These are phyloP conservation scores for Fusarium sp. DNA, from an alignment of 2,329 filamentous ascomycete genomes.

Conservation along the genomic window DNA sequence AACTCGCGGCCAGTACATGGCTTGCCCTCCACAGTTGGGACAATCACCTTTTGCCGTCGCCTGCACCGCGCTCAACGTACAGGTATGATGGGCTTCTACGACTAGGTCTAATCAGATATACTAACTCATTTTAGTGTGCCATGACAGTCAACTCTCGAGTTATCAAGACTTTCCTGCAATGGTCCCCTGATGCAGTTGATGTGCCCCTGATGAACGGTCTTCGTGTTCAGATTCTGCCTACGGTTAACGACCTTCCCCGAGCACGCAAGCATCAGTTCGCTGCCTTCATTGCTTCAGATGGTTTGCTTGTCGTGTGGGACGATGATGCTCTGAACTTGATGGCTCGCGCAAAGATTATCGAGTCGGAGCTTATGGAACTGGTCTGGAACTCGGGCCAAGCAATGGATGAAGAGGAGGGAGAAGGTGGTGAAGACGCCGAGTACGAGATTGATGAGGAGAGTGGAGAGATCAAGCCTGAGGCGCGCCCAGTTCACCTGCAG, in stretches of 20 bases:
- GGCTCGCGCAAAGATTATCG: constrained; percentile 76
- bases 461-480: constrained; percentile 73
- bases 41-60: constrained; percentile 73
- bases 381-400: constrained; percentile 75
- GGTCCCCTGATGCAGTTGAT: constrained; percentile 78
- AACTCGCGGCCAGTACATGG: constrained; percentile 75
- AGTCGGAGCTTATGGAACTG: constrained; percentile 81
- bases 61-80: constrained; percentile 77
- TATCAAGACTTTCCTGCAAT: constrained; percentile 81
- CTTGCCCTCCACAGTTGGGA: constrained; percentile 75
- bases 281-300: constrained; percentile 79
- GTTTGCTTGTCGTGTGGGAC: constrained; percentile 83
- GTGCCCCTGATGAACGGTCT: constrained; percentile 82
- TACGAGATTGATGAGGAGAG: constrained; percentile 78
- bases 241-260: constrained; percentile 75
- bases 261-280: constrained; percentile 85
- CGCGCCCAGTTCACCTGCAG: constrained; percentile 74
- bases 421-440: constrained; percentile 63
- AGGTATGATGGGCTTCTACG: constrained; percentile 59
- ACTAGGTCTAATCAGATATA: background rate
- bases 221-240: constrained; percentile 80
- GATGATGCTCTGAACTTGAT: constrained; percentile 81
- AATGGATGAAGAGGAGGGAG: constrained; percentile 62
- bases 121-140: constrained; percentile 65
- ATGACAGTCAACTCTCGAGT: constrained; percentile 86